Base-by-base conservation (phyloP, 768 basidiomycete genomes). In the Lentinula boryana region DNA sequence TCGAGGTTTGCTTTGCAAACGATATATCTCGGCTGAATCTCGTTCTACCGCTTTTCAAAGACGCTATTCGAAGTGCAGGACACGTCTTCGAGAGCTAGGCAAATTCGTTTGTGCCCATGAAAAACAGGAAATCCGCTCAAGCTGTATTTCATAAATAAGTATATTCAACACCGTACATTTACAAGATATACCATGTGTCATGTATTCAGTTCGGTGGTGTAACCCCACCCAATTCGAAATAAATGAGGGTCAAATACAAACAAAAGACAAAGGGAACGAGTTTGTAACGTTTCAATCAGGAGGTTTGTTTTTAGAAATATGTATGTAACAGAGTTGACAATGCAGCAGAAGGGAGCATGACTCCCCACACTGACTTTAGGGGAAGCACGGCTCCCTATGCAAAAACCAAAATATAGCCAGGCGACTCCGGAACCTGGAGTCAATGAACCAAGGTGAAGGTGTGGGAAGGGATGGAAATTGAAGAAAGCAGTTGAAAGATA, bases 331-430 rank as follows among this genome's bases (percentile, higher is more conserved):
- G 10, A 41, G 16, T 36, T n/a, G 38, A 38, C 35, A 57, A 40
- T 57, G 57, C 18, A 49, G 57, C 33, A 16, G 18, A 58, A 16
- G 46, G 46, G 40, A 21, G 40, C 18, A 21, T 48, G 32, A 58
- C 23, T 23, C 32, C 57, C 43, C 57, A 32, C 13, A 58, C 57
- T 58, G 40, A 44, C 15, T 13, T 13, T 33, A 6, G 36, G 46
- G 46, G 57, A 49, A 58, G 57, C 57, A 32, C 44, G 15, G 44
- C 48, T 36, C 57, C 57, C 57, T 32, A 58, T 58, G 46, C 57
- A 49, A 48, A 33, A 38, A 57, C 21, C 40, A 41, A 57, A 32
- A 43, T 18, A 18, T 9, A 38, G n/a, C 38, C 35, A 10, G 27
- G 13, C 4, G 55, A 56, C 40, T 43, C 55, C 40, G 23, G n/a